Base-by-base conservation (phyloP, 2,329 filamentous ascomycete genomes). In the Dactylellina parvicollis region DNA sequence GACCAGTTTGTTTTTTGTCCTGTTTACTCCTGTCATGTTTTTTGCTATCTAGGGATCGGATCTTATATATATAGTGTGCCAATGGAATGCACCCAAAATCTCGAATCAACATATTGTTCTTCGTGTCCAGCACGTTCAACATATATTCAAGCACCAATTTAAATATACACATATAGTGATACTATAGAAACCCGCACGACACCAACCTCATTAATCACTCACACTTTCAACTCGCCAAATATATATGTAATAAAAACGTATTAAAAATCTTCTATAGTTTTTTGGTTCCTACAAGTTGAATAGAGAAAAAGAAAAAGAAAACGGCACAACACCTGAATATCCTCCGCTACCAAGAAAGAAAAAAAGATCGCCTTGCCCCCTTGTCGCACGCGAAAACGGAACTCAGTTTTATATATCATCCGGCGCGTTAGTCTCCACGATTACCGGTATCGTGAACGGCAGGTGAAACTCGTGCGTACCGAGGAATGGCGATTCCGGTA, bases 1-100 rank as follows among this genome's bases (percentile, higher is more conserved):
- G 34, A 38, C 3, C 34, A 4, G 60, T 49, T 55, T 62, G 47
- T 75, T 72, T 62, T 36, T 44, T 57, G 54, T 36, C 36, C 26
- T 40, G 56, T 26, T 50, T 69, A 46, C 26, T 34, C 26, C 24
- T 61, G 24, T 30, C 54, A 55, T 56, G 16, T 76, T 80, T 81
- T 81, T 80, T 79, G 79, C 79, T 62, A 62, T 52, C 42, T 65
- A 61, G 54, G 50, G 42, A 50, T 62, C 52, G 38, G 47, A 30
- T 52, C 46, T 59, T 57, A 30, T 20, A 44, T 44, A 9, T 44
- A 44, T n/a, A n/a, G n/a, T 12, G 40, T 44, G 40, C n/a, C 16
- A 10, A 4, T 22, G 10, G 12, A 34, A 44, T 10, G n/a, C 12
- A 20, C 20, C 16, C 22, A 4, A 18, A 44, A 44, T 44, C 16